These are phyloP conservation scores for Rhododendron mucronatum DNA, from an alignment of 148 eudicot species.

Conservation along the genomic window DNA sequence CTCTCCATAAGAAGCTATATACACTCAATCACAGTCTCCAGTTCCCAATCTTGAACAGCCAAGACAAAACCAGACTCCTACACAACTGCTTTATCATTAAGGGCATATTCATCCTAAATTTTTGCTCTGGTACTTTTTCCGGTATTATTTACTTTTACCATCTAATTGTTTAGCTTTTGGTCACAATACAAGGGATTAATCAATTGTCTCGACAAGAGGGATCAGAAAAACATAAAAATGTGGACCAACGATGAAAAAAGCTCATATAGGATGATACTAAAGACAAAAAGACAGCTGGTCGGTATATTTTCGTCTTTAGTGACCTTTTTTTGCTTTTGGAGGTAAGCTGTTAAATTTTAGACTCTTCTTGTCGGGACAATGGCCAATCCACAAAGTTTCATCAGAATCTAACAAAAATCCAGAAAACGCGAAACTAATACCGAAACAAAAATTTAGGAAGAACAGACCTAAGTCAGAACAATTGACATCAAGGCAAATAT, in stretches of 20 bases:
- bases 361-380: background rate
- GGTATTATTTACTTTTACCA: background rate
- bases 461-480: background rate
- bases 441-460: background rate
- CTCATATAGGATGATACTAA: background rate
- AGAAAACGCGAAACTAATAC: background rate
- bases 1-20: background rate
- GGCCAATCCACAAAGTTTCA: background rate
- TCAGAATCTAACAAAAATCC: too few relatives aligned
- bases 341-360: too few relatives aligned
- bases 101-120: background rate
- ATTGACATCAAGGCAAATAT: background rate
- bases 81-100: background rate
- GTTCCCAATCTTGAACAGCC: background rate
- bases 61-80: background rate
- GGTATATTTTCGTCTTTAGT: background rate
- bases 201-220: background rate
- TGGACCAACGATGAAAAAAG: background rate
- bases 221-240: too few relatives aligned
- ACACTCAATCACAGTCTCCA: background rate
- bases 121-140: background rate
- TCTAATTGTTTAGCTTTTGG: background rate
- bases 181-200: background rate
- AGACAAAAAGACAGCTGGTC: background rate
- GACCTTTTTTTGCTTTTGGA: background rate